Evolutionary conservation across 805 yeast genomes (phyloP), one percentile per base, ranked within the genome.

Genomic region (Metschnikowia santaceciliae): DNA sequence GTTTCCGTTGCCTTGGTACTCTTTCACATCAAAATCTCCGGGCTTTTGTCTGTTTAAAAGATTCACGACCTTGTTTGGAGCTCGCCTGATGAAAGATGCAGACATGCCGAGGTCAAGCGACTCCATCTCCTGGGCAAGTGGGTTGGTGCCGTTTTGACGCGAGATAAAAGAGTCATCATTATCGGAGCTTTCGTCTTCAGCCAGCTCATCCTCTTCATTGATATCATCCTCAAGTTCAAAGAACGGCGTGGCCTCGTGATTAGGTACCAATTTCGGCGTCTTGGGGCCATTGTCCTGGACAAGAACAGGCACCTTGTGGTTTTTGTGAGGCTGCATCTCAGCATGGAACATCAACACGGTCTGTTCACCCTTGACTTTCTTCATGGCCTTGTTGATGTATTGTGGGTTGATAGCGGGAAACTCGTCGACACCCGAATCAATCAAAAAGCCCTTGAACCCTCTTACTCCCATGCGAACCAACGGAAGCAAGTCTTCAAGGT

Each of bases 351-450:
- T 83, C 56, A 90, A 71, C 63, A 90, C 67, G 0, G 97, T 88
- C 32, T 80, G 76, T 40, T 80, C 67, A 4, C 80, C 86, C 48
- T 83, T 73, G 2, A 91, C 86, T 13, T 59, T 66, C 17, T 75
- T 65, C 80, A 92, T 78, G 6, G 95, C 96, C 49, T 73, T 63
- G 38, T 77, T 73, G 43, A 92, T 85, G 63, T 90, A 84, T 2
- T 64, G 64, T 17, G 86, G 79, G 37, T 75, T 76, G 48, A 91
- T 85, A 56, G 86, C 88, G 1, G 97, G 97, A 66, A 92, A 91
- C 68, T 91, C 97, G 47, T 90, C 96, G 19, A 92, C 97, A n/a
- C 97, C 97, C 41, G 94, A 85, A 57, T 91, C 96, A 62, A 91
- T 90, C 70, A 92, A 69, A 61, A 91, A 92, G 32, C 96, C 94